Base-by-base conservation (phyloP, 352 stramenopile genomes). In the Phytopythium litorale region DNA sequence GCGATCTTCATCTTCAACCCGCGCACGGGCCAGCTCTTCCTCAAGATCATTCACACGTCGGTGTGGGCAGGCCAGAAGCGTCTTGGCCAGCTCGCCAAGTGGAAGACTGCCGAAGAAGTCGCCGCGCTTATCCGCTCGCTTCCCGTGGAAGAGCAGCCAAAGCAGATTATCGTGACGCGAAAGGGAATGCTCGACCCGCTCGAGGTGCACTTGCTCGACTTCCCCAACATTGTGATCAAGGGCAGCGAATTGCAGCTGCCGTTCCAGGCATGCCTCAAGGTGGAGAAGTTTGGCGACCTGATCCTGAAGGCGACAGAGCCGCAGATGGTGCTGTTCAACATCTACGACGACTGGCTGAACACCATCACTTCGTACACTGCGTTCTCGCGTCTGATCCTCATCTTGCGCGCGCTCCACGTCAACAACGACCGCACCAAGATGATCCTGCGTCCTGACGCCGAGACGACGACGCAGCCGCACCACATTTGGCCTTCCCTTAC, bases 1-100 rank as follows among this genome's bases (percentile, higher is more conserved):
- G 98, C 97, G 37, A 99, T 99, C 67, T 99, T 99, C 75, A 99
- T 99, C 67, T 99, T 99, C 76, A 99, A 99, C 71, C 98, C 98
- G 54, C 84, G 98, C 19, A 99, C 97, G 15, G 98, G 98, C 37
- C 97, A 99, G 71, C 80, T 99, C 19, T 99, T 99, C 81, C 77
- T 99, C 21, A 99, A 99, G 84, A 99, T 99, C 63, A 99, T 99
- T 63, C 98, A 99, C 85, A 99, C 98, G 21, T 99, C 92, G 58
- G 97, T 99, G 58, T 99, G 98, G 98, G 97, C 97, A 33, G 98
- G 98, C 9, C 98, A 99, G 74, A 99, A 99, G 73, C 97, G 98
- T 72, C 85, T 99, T 35, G 98, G 96, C 0, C 97, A 99, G 82
- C 83, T 99, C 33, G 98, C 98, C 0, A 99, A 99, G 75, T 99